Conservation (phyloP, 139 green algal species). For the Volvox africanus region DNA sequence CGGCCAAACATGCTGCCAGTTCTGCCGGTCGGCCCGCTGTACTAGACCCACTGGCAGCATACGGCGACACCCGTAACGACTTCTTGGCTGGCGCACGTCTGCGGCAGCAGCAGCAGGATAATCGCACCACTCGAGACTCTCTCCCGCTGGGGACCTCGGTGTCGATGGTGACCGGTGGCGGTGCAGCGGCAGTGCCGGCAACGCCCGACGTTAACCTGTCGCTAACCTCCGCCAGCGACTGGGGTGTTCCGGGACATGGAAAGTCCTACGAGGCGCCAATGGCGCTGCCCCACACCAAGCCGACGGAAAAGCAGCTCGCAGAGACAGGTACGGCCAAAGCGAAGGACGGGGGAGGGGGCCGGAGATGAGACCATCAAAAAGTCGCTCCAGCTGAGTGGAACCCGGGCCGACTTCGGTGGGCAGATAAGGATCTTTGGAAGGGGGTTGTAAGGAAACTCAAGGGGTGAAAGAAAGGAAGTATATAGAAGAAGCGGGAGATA, state of each 20-base stretch:
- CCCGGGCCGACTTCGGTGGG: too few species aligned
- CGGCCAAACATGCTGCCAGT: not conserved
- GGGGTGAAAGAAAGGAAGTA: too few species aligned
- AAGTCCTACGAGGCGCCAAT: conserved; percentile 14
- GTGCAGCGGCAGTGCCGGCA: not conserved
- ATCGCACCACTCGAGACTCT: not conserved
- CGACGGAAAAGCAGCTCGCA: conserved; percentile 10
- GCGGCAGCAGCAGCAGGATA: not conserved
- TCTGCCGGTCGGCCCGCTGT: not conserved
- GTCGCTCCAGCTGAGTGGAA: too few species aligned
- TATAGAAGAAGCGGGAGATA: too few species aligned
- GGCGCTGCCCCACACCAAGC: conserved; percentile 40
- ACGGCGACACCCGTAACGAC: not conserved
- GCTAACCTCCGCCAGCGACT: conserved; percentile 23
- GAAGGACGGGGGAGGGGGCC: too few species aligned
- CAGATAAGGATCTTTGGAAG: too few species aligned
- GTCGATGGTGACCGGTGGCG: not conserved
- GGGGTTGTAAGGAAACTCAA: too few species aligned
- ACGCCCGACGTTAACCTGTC: conserved; percentile 43
- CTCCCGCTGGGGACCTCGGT: not conserved
- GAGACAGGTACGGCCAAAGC: conserved; percentile 9
- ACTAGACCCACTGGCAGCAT: conserved; percentile 24
- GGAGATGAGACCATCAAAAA: too few species aligned
- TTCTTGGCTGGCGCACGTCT: not conserved
- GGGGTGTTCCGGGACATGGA: conserved; percentile 15